Evolutionary conservation across 169 alveolate species (phyloP).

Genomic region (Eimeria acervulina): DNA sequence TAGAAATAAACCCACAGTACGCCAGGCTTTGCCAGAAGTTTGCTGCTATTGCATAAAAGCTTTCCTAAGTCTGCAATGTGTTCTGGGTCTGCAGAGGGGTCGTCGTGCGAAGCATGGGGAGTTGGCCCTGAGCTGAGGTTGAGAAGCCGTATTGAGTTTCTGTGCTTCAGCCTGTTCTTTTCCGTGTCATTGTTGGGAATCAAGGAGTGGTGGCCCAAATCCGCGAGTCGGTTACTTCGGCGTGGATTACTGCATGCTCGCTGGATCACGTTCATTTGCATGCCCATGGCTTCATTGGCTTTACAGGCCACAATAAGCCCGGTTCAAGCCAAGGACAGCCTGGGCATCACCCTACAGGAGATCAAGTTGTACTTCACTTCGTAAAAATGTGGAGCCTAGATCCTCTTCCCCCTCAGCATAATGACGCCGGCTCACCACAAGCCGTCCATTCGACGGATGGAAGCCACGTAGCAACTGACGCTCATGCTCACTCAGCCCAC

Average conservation of each 20-base stretch:
- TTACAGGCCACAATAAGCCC: conserved; percentile 83
- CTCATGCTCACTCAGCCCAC: conserved; percentile 57
- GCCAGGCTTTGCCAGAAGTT: neutral
- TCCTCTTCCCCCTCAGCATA: conserved; percentile 63
- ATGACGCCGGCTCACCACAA: conserved; percentile 14
- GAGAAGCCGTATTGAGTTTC: neutral
- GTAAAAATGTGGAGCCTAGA: conserved; percentile 85
- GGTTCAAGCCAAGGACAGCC: conserved; percentile 58
- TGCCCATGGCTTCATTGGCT: conserved; percentile 86
- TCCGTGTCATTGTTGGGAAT: conserved; percentile 85
- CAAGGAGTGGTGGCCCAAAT: conserved; percentile 86
- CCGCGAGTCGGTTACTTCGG: conserved; percentile 82
- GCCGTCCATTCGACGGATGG: conserved; percentile 28
- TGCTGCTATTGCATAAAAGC: neutral
- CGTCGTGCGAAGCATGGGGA: neutral
- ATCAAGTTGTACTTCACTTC: conserved; percentile 71
- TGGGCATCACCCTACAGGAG: conserved; percentile 66
- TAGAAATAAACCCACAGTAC: conserved; percentile 65
- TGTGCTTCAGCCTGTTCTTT: conserved; percentile 77
- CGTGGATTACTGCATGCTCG: conserved; percentile 86
- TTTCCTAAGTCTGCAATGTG: neutral
- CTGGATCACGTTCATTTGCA: conserved; percentile 81
- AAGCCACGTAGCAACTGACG: conserved; percentile 10
- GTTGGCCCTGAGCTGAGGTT: neutral
- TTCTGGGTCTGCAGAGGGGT: neutral